phyloP scores from a whole-genome alignment of 2,329 filamentous ascomycete genomes.

The Fusarium stilboides region DNA sequence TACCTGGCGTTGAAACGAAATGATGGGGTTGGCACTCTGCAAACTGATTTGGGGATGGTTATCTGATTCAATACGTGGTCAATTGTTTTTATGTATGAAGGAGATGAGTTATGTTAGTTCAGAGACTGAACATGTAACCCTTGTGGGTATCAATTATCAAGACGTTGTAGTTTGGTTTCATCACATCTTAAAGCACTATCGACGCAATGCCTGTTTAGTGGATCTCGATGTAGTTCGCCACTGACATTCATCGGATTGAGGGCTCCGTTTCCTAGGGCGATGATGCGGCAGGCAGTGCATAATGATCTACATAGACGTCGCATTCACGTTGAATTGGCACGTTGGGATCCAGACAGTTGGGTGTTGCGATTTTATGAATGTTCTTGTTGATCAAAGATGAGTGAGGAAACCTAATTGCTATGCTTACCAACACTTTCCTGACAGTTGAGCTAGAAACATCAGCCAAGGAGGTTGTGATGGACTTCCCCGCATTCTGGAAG shows the following conservation, averaged over 20 bases:
- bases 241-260: constrained; percentile 22
- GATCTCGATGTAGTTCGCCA: constrained; percentile 34
- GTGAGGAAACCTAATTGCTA: not conserved
- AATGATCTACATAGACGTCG: constrained; percentile 45
- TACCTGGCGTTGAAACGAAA: constrained; percentile 35
- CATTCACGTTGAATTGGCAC: constrained; percentile 8
- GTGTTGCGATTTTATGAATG: not conserved
- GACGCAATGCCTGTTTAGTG: constrained; percentile 31
- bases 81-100: constrained; percentile 8
- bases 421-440: too few species aligned
- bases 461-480: constrained; percentile 7
- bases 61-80: constrained; percentile 9
- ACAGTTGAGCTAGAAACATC: too few species aligned
- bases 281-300: constrained; percentile 37
- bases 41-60: constrained; percentile 9
- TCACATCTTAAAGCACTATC: not conserved
- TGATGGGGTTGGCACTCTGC: constrained; percentile 20
- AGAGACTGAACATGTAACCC: not conserved
- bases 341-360: not conserved
- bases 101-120: not conserved
- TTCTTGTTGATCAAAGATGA: not conserved
- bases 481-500: constrained; percentile 25
- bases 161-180: not conserved
- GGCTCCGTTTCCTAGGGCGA: constrained; percentile 13
- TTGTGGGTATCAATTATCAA: not conserved